phyloP scores from a whole-genome alignment of 345 rosid species.

The sweet orange (Citrus sinensis) region DVS_A1.0 CM039166.1:15339501-15340000 shows the following conservation, averaged over 20 bases:
- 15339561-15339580: background rate
- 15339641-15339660: background rate
- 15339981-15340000: background rate
- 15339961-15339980: background rate
- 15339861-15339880: slow-evolving; percentile 52
- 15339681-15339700: background rate
- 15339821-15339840: slow-evolving; percentile 43
- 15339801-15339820: slow-evolving; percentile 50
- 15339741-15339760: slow-evolving; percentile 5
- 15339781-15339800: slow-evolving; percentile 53
- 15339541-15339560: background rate
- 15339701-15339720: too few species aligned
- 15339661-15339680: background rate
- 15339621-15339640: background rate
- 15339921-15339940: slow-evolving; percentile 40
- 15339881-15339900: slow-evolving; percentile 48
- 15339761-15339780: slow-evolving; percentile 47
- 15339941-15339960: slow-evolving; percentile 8
- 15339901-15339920: slow-evolving; percentile 39
- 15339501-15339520: background rate
- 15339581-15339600: background rate
- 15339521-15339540: background rate
- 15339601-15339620: background rate
- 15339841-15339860: slow-evolving; percentile 45
- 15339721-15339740: background rate